A percentile compares a stretch with the other conserved stretches of the same genome.
Conservation (phyloP, 192 early-diverging fungal species). For the Coemansia sp. region DNA sequence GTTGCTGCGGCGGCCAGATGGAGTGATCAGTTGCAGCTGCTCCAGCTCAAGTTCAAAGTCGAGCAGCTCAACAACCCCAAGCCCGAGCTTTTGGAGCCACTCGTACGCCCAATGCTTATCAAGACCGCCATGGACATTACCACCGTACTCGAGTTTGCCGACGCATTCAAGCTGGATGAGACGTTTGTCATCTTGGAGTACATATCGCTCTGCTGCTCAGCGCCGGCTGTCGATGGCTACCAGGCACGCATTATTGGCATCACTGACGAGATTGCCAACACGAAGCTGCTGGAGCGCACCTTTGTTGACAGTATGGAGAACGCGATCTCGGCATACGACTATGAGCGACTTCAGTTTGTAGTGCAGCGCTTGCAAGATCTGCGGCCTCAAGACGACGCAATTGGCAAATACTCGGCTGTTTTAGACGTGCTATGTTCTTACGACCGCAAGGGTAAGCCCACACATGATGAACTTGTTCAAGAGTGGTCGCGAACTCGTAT, state of each 20-base stretch:
- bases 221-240: slow-evolving; percentile 41
- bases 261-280: slow-evolving; percentile 60
- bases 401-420: slow-evolving; percentile 47
- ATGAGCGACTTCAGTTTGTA: slow-evolving; percentile 68
- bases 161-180: slow-evolving; percentile 60
- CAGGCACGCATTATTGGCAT: slow-evolving; percentile 59
- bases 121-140: slow-evolving; percentile 65
- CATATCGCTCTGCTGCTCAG: slow-evolving; percentile 45
- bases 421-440: slow-evolving; percentile 64
- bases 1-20: slow-evolving; percentile 67
- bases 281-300: slow-evolving; percentile 57
- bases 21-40: slow-evolving; percentile 67
- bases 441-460: slow-evolving; percentile 49
- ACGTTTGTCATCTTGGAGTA: slow-evolving; percentile 54
- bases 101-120: slow-evolving; percentile 64
- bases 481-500: slow-evolving; percentile 35
- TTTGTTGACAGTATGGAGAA: slow-evolving; percentile 56
- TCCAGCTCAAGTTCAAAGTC: slow-evolving; percentile 66
- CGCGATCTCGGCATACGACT: slow-evolving; percentile 65
- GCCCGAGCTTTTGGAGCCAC: slow-evolving; percentile 56
- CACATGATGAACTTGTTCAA: slow-evolving; percentile 56
- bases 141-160: slow-evolving; percentile 68
- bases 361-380: slow-evolving; percentile 58
- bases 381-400: slow-evolving; percentile 51
- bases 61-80: slow-evolving; percentile 56